Base-by-base conservation (phyloP, 2,329 filamentous ascomycete species). In the Fusarium tuaranense region DNA sequence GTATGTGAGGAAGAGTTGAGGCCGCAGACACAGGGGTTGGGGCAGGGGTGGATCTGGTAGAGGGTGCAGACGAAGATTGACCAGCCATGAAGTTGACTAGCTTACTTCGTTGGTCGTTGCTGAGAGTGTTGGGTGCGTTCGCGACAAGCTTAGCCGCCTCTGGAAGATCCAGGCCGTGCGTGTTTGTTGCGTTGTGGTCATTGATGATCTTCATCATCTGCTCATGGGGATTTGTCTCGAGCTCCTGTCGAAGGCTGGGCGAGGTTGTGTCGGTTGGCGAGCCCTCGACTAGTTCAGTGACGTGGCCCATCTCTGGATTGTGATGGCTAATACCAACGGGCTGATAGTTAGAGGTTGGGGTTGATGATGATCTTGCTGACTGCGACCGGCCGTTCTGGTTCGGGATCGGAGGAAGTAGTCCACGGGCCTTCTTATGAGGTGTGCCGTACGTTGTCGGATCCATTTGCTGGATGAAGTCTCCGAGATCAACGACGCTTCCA, bases 151-250 rank as follows among this genome's bases (percentile, higher is more conserved):
- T 81, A 7, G 81, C 81, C 10, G 83, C 86, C 64, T 90, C 87
- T 8, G 89, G 87, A 18, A 92, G 84, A 71, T 90, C 86, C 63
- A 89, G 81, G 55, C 85, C 84, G 1, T 83, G 81, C 5, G 82
- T 81, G 72, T 85, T 89, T 71, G 82, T 86, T 22, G 89, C 89
- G 72, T 92, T 92, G 71, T 90, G 89, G 70, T 90, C 89, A 68
- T 91, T 88, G 80, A 92, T 92, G 36, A 92, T 87, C 77, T 88
- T 90, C 88, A 92, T 90, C 87, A 92, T 91, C 61, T 87, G 87
- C 76, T 90, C 89, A 66, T 89, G 89, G 0, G 89, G 88, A 67
- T 88, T 89, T n/a, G 83, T 81, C 79, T 89, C 86, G 7, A 91
- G 85, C 76, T 92, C 89, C 38, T 88, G 86, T 32, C 88, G 87